phyloP scores from a whole-genome alignment of 177 flowering plant genomes.

The Vitis hybrid region DNA sequence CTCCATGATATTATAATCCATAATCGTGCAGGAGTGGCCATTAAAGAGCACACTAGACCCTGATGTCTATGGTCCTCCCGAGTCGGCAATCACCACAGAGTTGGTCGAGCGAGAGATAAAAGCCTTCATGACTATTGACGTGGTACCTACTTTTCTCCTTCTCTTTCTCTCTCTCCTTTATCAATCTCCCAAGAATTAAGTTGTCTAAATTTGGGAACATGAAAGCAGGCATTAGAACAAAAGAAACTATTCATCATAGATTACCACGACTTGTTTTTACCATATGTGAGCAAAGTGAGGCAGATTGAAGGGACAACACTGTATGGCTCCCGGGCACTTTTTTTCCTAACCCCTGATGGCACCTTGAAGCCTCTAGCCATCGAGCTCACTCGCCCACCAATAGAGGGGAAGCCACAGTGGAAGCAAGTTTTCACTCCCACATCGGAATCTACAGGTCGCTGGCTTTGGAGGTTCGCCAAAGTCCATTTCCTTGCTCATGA shows the following conservation, averaged over 20 bases:
- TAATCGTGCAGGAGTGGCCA: slow-evolving; percentile 21
- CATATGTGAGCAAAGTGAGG: slow-evolving; percentile 40
- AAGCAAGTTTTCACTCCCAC: slow-evolving; percentile 31
- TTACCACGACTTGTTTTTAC: slow-evolving; percentile 42
- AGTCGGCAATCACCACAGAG: slow-evolving; percentile 15
- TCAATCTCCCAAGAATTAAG: too few relatives aligned
- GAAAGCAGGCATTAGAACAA: slow-evolving; percentile 17
- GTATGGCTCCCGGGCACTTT: slow-evolving; percentile 49
- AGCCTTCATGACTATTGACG: slow-evolving; percentile 9
- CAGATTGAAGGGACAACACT: slow-evolving; percentile 29
- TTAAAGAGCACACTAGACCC: slow-evolving; percentile 34
- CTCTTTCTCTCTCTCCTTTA: too few relatives aligned
- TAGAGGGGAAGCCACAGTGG: slow-evolving; percentile 25
- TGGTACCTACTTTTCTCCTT: background rate
- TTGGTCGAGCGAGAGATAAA: slow-evolving; percentile 9
- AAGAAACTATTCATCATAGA: slow-evolving; percentile 44
- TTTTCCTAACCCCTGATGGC: slow-evolving; percentile 31
- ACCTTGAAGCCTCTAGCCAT: slow-evolving; percentile 48
- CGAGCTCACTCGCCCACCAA: slow-evolving; percentile 47
- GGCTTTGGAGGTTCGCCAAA: slow-evolving; percentile 55
- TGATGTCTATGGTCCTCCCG: slow-evolving; percentile 21
- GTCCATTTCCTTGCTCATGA: slow-evolving; percentile 52
- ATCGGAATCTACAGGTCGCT: slow-evolving; percentile 22
- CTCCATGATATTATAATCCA: too few relatives aligned
- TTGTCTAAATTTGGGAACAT: background rate